A percentile compares a stretch with the other conserved stretches of the same genome.
These are phyloP conservation scores for Dalbergia cochinchinensis DNA, from an alignment of 306 rosid species.

Conservation along the genomic window DNA sequence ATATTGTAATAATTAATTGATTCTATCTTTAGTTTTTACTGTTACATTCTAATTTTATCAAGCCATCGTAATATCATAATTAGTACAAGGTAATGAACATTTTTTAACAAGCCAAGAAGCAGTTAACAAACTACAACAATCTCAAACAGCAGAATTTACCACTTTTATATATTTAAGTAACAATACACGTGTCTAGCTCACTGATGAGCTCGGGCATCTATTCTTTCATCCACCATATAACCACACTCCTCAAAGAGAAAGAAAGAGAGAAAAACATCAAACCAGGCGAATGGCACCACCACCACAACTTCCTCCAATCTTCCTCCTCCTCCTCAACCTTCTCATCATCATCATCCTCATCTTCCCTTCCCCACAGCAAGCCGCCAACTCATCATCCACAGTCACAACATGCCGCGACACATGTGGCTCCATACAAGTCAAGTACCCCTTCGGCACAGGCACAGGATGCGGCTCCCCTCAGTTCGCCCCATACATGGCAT, in stretches of 20 bases:
- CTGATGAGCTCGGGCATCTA: background rate
- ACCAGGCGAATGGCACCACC: slow-evolving; percentile 31
- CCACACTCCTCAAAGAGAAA: background rate
- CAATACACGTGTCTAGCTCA: too few relatives aligned
- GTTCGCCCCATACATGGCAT: slow-evolving; percentile 63
- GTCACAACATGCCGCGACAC: slow-evolving; percentile 54
- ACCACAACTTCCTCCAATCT: background rate
- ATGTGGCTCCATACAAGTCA: slow-evolving; percentile 61
- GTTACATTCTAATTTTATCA: too few relatives aligned
- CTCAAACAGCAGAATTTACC: too few relatives aligned
- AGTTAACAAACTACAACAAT: too few relatives aligned
- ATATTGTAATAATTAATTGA: too few relatives aligned
- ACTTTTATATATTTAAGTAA: too few relatives aligned
- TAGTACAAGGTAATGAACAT: too few relatives aligned
- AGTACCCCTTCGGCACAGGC: slow-evolving; percentile 75
- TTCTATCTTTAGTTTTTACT: too few relatives aligned
- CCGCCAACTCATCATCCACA: background rate
- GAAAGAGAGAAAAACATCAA: background rate
- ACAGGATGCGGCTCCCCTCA: slow-evolving; percentile 72
- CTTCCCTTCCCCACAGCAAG: background rate
- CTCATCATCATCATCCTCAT: slow-evolving; percentile 11
- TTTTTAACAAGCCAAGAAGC: too few relatives aligned
- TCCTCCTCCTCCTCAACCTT: slow-evolving; percentile 8
- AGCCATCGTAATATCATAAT: too few relatives aligned
- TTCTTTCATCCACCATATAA: background rate